Percentiles rank a stretch among this genome's conserved stretches.
phyloP scores from a whole-genome alignment of 176 grass and related monocot species.

The Eragrostis curvula region DNA sequence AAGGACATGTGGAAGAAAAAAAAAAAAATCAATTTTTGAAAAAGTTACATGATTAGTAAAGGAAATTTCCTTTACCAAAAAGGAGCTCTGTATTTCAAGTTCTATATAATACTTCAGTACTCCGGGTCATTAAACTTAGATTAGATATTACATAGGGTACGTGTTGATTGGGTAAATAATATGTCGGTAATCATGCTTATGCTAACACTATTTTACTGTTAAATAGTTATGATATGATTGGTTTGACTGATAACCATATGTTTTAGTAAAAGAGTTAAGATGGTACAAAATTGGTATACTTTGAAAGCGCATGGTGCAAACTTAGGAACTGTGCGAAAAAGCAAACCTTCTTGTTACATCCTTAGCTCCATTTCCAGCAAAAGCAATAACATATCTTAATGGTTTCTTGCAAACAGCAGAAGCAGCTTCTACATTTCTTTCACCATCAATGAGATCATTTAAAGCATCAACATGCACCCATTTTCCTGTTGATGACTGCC shows the following conservation, averaged over 20 bases:
- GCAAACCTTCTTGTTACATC: slow-evolving; percentile 93
- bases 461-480: slow-evolving; percentile 95
- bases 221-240: neutral
- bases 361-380: slow-evolving; percentile 93
- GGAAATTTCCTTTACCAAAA: neutral
- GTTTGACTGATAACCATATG: slow-evolving; percentile 7
- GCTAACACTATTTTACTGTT: slow-evolving; percentile 1
- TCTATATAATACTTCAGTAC: neutral
- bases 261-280: neutral
- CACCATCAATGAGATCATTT: slow-evolving; percentile 86
- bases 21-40: slow-evolving; percentile 26
- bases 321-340: slow-evolving; percentile 19
- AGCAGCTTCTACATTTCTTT: slow-evolving; percentile 79
- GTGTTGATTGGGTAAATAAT: slow-evolving; percentile 14
- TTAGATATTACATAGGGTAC: neutral
- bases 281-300: neutral
- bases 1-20: slow-evolving; percentile 20
- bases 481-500: slow-evolving; percentile 69
- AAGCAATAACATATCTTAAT: slow-evolving; percentile 89
- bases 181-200: slow-evolving; percentile 4
- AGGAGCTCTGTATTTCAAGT: neutral
- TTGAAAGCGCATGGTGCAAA: slow-evolving; percentile 17
- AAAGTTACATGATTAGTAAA: slow-evolving; percentile 11
- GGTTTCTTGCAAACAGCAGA: slow-evolving; percentile 81
- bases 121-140: slow-evolving; percentile 7